Conservation (phyloP, 129 eudicot genomes). For the Helianthus tuberosus region DNA sequence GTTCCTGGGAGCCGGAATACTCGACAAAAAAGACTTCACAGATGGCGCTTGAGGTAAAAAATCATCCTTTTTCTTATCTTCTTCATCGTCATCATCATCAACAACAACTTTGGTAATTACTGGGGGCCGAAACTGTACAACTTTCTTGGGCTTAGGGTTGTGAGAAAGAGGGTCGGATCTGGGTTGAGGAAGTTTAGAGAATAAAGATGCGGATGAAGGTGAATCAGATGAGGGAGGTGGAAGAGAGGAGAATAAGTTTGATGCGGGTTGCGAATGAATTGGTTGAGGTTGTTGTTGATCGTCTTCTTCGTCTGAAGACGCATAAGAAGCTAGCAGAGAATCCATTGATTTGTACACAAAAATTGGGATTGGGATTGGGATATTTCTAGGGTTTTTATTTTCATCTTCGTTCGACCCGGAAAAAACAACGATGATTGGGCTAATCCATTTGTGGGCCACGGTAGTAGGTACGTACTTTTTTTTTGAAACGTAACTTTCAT, state of each 20-base stretch:
- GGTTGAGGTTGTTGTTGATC: constrained; percentile 27
- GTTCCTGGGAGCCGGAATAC: constrained; percentile 75
- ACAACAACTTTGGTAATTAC: constrained; percentile 7
- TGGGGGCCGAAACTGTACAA: constrained; percentile 84
- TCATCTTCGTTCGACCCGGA: too few species aligned
- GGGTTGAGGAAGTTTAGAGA: constrained; percentile 63
- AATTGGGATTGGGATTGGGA: too few species aligned
- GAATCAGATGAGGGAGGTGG: constrained; percentile 59
- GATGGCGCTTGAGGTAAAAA: constrained; percentile 38
- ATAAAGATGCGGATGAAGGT: constrained; percentile 32
- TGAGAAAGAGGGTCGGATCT: constrained; percentile 29
- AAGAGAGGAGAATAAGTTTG: constrained; percentile 42
- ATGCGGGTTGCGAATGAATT: constrained; percentile 8
- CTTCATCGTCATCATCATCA: constrained; percentile 37
- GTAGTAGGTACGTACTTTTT: too few species aligned
- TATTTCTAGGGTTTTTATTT: too few species aligned
- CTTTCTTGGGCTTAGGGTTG: constrained; percentile 43
- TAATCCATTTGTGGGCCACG: too few species aligned
- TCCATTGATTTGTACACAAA: constrained; percentile 42
- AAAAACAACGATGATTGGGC: too few species aligned
- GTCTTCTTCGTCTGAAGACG: constrained; percentile 77
- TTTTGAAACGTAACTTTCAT: too few species aligned
- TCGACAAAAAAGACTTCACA: constrained; percentile 63
- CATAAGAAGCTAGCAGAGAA: constrained; percentile 67
- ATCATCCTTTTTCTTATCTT: constrained; percentile 28